phyloP scores from a whole-genome alignment of 208 protist genomes.

The Acanthamoeba healyi region DNA sequence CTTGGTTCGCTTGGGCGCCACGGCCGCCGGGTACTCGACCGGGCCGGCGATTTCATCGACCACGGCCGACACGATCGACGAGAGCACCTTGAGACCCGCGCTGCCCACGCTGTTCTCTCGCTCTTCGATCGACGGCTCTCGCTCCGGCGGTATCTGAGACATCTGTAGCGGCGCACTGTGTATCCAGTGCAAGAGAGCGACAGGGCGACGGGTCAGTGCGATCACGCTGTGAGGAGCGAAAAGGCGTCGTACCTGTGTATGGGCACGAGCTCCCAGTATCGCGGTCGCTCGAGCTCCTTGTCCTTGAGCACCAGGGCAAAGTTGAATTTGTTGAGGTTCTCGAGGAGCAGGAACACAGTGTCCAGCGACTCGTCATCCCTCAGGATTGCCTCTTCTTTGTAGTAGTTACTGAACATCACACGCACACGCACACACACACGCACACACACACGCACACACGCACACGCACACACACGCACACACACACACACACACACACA shows the following conservation, averaged over 20 bases:
- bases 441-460: neutral
- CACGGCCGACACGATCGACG: neutral
- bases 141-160: neutral
- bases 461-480: neutral
- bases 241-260: neutral
- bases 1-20: neutral
- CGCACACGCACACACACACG: neutral
- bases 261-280: neutral
- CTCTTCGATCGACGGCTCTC: neutral
- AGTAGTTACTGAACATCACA: neutral
- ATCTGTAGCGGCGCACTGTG: too few species aligned
- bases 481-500: neutral
- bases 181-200: too few species aligned
- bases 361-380: neutral
- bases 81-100: neutral
- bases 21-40: neutral
- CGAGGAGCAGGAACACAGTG: neutral
- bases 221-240: too few species aligned
- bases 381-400: neutral
- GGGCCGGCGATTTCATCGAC: neutral
- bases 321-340: neutral
- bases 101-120: neutral
- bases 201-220: too few species aligned
- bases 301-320: neutral
- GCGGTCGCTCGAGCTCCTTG: slow-evolving; percentile 2